Evolutionary conservation across 2,329 filamentous ascomycete species (phyloP).

Genomic region (Penicillium occitanis): DNA sequence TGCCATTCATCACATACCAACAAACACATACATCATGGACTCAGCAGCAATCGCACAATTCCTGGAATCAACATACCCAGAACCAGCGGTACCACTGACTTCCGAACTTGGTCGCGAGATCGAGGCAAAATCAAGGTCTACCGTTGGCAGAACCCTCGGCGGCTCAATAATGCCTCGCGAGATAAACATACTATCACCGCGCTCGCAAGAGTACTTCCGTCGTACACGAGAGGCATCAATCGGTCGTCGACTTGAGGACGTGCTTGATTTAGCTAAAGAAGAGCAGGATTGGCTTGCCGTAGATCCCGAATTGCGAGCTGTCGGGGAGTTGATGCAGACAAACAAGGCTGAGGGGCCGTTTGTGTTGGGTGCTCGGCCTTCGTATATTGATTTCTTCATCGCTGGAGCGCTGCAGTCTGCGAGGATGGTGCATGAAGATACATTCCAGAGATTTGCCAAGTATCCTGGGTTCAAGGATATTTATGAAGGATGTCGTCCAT

Average conservation of each 20-base stretch:
- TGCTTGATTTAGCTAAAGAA: slow-evolving; percentile 22
- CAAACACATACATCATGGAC: slow-evolving; percentile 43
- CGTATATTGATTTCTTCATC: slow-evolving; percentile 44
- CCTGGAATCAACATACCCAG: slow-evolving; percentile 43
- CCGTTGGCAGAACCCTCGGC: slow-evolving; percentile 31
- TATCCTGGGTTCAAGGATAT: slow-evolving; percentile 28
- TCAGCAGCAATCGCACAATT: slow-evolving; percentile 43
- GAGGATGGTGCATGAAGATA: slow-evolving; percentile 33
- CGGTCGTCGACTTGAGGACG: slow-evolving; percentile 38
- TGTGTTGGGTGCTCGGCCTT: slow-evolving; percentile 39
- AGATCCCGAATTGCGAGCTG: slow-evolving; percentile 27
- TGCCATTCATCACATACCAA: slow-evolving; percentile 43
- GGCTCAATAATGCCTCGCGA: slow-evolving; percentile 41
- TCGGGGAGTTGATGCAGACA: slow-evolving; percentile 37
- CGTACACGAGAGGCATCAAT: slow-evolving; percentile 40
- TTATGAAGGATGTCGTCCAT: slow-evolving; percentile 16
- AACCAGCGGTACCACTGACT: slow-evolving; percentile 35
- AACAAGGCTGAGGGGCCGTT: slow-evolving; percentile 41
- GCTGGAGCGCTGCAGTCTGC: slow-evolving; percentile 38
- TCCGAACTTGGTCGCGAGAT: slow-evolving; percentile 40
- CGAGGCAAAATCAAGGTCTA: slow-evolving; percentile 33
- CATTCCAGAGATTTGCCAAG: slow-evolving; percentile 30
- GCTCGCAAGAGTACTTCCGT: slow-evolving; percentile 41
- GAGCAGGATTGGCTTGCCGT: slow-evolving; percentile 22
- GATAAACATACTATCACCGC: slow-evolving; percentile 38